Percentiles rank a stretch among this genome's conserved stretches.
These are phyloP conservation scores for Ascochyta rabiei DNA, from an alignment of 2,329 filamentous ascomycete genomes.

Conservation along the genomic window DNA sequence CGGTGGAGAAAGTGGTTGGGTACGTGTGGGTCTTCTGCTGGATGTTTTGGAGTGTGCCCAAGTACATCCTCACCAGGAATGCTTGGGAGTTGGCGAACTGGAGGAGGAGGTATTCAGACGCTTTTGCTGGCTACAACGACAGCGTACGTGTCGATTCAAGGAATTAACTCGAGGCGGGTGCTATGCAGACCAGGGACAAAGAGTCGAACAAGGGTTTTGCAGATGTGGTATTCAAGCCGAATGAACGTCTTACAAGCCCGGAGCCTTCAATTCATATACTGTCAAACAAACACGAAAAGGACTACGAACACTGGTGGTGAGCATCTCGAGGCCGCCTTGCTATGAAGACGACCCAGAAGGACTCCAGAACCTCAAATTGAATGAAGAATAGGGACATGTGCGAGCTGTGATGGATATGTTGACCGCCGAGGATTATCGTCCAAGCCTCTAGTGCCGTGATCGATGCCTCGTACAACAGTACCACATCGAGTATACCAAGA, in stretches of 20 bases:
- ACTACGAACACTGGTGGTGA: too few species aligned
- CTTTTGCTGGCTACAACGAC: neutral
- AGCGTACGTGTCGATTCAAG: neutral
- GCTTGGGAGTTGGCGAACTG: conserved; percentile 20
- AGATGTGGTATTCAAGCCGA: too few species aligned
- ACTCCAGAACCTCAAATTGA: too few species aligned
- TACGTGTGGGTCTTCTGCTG: conserved; percentile 25
- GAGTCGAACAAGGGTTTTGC: neutral
- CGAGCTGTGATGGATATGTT: neutral
- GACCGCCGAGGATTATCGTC: conserved; percentile 12
- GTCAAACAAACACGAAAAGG: too few species aligned
- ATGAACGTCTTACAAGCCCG: too few species aligned
- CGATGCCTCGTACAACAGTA: conserved; percentile 16
- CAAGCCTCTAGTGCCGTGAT: conserved; percentile 33
- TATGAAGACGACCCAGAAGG: too few species aligned
- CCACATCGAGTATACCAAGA: conserved; percentile 28
- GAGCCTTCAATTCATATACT: too few species aligned
- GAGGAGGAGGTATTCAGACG: neutral
- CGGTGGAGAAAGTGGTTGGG: conserved; percentile 17
- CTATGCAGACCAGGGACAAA: neutral
- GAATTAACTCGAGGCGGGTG: neutral
- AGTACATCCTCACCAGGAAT: conserved; percentile 15
- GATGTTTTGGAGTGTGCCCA: conserved; percentile 27
- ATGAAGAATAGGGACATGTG: too few species aligned
- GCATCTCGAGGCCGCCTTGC: too few species aligned